Conservation (phyloP, 2,329 filamentous ascomycete species). For the Calonectria pauciramosa region DNA sequence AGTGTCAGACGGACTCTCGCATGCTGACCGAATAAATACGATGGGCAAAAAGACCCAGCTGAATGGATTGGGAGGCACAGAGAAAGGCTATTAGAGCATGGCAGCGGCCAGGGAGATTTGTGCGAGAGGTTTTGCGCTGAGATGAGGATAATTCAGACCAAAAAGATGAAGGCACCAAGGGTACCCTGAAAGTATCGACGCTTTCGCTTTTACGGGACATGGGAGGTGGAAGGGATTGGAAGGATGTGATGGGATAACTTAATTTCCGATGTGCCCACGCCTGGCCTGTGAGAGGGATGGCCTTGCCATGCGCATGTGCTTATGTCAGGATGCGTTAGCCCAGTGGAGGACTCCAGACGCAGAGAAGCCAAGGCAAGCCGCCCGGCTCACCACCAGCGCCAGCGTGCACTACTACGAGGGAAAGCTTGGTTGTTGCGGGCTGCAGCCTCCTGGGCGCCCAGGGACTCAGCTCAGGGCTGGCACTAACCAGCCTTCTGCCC, state of each 20-base stretch:
- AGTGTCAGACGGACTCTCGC: not conserved
- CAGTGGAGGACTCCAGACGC: constrained; percentile 8
- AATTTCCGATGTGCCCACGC: constrained; percentile 16
- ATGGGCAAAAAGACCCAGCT: not conserved
- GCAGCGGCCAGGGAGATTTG: not conserved
- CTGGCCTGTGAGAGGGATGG: constrained; percentile 18
- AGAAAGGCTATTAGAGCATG: constrained; percentile 1
- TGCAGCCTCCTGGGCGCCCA: constrained; percentile 1
- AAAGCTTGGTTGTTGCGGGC: constrained; percentile 23
- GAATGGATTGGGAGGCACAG: constrained; percentile 1
- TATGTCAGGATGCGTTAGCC: constrained; percentile 1
- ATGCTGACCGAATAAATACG: not conserved
- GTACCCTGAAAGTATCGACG: not conserved
- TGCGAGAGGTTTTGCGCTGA: not conserved
- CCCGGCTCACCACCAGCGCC: not conserved
- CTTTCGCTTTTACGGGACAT: not conserved
- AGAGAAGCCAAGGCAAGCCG: constrained; percentile 6
- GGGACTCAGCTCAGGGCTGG: constrained; percentile 17
- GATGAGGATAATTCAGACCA: not conserved
- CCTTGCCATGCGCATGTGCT: constrained; percentile 5
- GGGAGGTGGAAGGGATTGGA: constrained; percentile 16
- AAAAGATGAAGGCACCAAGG: not conserved
- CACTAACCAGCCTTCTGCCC: constrained; percentile 25
- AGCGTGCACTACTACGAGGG: not conserved
- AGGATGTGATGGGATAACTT: constrained; percentile 23